These are phyloP conservation scores for Leishmania tropica DNA, from an alignment of 208 protist species.

Conservation along the genomic window DNA sequence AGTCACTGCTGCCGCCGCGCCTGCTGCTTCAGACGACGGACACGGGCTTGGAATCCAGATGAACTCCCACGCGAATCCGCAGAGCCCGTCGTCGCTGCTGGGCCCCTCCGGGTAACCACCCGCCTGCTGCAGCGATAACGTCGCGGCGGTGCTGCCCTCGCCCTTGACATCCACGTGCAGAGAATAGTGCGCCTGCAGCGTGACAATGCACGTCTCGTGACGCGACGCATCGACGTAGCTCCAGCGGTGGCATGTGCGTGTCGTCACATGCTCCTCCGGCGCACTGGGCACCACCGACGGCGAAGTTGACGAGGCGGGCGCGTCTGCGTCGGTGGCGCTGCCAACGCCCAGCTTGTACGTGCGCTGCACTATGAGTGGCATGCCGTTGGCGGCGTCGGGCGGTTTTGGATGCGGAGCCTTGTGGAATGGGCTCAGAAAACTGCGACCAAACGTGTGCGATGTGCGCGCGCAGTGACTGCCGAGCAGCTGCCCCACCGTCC, in stretches of 20 bases:
- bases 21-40: background rate
- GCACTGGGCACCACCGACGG: background rate
- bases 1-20: background rate
- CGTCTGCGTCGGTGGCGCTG: background rate
- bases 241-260: constrained; percentile 29
- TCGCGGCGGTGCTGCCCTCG: background rate
- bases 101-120: background rate
- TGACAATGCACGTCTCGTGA: constrained; percentile 32
- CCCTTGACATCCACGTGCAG: constrained; percentile 21
- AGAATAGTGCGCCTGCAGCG: constrained; percentile 25
- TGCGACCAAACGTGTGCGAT: background rate
- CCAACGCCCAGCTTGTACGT: constrained; percentile 7
- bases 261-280: background rate
- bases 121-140: background rate
- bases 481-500: too few species aligned
- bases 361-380: constrained; percentile 7
- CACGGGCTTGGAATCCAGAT: constrained; percentile 21
- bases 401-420: background rate
- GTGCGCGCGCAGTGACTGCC: background rate
- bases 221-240: constrained; percentile 19
- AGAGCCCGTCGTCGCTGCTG: constrained; percentile 23
- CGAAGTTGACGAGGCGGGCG: background rate
- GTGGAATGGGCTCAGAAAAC: background rate
- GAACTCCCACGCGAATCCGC: constrained; percentile 33
- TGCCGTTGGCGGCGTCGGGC: background rate